A percentile compares a stretch with the other conserved stretches of the same genome.
phyloP scores from a whole-genome alignment of 495 filamentous ascomycete species.

The Neurospora sp. region DNA sequence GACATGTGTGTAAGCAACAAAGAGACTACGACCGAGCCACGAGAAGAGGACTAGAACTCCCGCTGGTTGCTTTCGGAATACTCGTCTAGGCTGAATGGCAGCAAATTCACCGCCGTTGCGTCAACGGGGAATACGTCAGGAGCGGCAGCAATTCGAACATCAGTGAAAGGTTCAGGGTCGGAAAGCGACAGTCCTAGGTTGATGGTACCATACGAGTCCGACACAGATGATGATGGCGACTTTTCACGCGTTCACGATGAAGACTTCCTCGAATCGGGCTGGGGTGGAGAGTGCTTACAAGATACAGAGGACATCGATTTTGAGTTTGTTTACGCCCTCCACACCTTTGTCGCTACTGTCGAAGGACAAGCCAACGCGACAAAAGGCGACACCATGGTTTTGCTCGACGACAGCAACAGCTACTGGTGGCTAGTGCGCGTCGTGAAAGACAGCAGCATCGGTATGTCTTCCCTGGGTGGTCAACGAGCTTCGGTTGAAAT shows the following conservation, averaged over 20 bases:
- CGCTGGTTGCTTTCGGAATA: not conserved
- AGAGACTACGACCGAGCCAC: not conserved
- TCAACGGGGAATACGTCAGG: not conserved
- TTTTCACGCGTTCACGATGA: constrained; percentile 37
- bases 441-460: constrained; percentile 94
- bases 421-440: constrained; percentile 99
- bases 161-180: not conserved
- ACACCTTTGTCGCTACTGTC: constrained; percentile 94
- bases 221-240: constrained; percentile 35
- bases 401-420: constrained; percentile 98
- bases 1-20: not conserved
- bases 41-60: not conserved
- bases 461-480: constrained; percentile 36
- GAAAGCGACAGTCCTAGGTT: constrained; percentile 12
- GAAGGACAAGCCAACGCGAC: constrained; percentile 97
- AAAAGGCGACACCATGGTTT: constrained; percentile 99
- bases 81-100: not conserved
- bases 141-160: not conserved
- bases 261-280: constrained; percentile 55
- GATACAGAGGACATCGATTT: constrained; percentile 96
- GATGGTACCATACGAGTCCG: constrained; percentile 26
- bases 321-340: constrained; percentile 96
- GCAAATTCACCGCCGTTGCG: not conserved
- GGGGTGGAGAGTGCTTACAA: constrained; percentile 73
- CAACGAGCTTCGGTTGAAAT: not conserved